Evolutionary conservation across 352 stramenopile genomes (phyloP), one percentile per base, ranked within the genome.

Genomic region (Phytophthora ramorum): DNA sequence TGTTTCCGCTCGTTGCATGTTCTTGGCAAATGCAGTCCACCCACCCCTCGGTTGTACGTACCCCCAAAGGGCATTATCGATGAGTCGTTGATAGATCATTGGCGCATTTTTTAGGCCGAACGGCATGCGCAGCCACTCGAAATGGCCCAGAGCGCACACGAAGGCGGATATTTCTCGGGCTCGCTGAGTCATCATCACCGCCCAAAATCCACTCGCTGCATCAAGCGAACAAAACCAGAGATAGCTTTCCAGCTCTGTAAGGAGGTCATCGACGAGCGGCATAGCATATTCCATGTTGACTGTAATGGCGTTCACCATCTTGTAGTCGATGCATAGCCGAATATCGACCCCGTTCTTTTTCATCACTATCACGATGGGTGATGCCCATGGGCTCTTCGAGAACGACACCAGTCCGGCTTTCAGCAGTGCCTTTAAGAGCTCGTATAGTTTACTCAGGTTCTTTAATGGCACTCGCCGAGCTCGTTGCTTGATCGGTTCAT

Each of bases 341-440:
- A 56, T 56, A 24, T 56, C 49, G 1, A 37, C 8, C 2, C 34
- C 49, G 14, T 56, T 56, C 20, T 56, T 56, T 14, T 56, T 56
- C 8, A 46, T 10, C 1, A 45, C 32, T 0, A 46, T 56, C 10
- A 56, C 49, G 4, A 46, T 9, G 9, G 37, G 37, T 1, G 37
- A 43, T 0, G 37, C 37, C 14, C 37, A 43, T 19, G 13, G 37
- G 9, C 37, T 43, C 14, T 20, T 43, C 8, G 35, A 43, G 5
- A 43, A 43, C 1, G 4, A n/a, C 7, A 19, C n/a, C 3, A 43
- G n/a, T 0, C 14, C 37, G 20, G 37, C 37, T 20, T 43, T 43
- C 13, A 43, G 5, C 37, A 43, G 7, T 3, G 12, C 13, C 14
- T 43, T 43, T 14, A 43, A n/a, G 2, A 43, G n/a, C n/a, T 43